These are phyloP conservation scores for Penicillium robsamsonii DNA, from an alignment of 495 filamentous ascomycete species.

Conservation along the genomic window DNA sequence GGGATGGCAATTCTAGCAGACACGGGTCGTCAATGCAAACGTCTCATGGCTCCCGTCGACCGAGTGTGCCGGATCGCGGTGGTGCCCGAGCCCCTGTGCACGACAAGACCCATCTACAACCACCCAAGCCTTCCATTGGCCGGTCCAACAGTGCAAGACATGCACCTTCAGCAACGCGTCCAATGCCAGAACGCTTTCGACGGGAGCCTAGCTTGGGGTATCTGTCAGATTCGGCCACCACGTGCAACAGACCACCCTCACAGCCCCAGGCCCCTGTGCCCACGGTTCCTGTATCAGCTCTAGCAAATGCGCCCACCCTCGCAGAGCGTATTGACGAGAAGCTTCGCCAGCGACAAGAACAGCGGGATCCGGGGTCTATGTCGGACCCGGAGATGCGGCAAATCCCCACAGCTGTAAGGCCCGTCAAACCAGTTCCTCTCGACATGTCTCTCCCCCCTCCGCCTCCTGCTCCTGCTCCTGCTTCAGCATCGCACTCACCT, in stretches of 20 bases:
- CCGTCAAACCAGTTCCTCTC: neutral
- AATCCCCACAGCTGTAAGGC: constrained; percentile 1
- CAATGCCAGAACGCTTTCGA: constrained; percentile 2
- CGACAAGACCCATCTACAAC: neutral
- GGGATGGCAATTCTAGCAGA: neutral
- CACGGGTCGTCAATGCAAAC: constrained; percentile 4
- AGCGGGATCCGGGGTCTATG: constrained; percentile 19
- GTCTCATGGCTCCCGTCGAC: constrained; percentile 5
- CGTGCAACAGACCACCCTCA: constrained; percentile 12
- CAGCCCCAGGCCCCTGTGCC: neutral
- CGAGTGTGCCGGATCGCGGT: constrained; percentile 6
- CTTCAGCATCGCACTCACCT: constrained; percentile 10
- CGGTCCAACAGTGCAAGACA: constrained; percentile 26
- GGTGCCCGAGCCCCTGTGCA: constrained; percentile 11
- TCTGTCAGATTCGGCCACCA: constrained; percentile 28
- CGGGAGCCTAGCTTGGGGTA: constrained; percentile 21
- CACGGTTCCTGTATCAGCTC: constrained; percentile 2
- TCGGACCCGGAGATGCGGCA: constrained; percentile 21
- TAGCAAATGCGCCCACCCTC: constrained; percentile 23
- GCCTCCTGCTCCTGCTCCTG: neutral
- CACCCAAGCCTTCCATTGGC: constrained; percentile 6
- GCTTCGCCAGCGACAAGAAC: constrained; percentile 29
- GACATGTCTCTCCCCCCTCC: neutral
- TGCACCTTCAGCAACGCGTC: constrained; percentile 1
- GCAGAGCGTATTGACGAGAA: constrained; percentile 42